Base-by-base conservation (phyloP, 1,284 basidiomycete species). In the Rhodofomes roseus region DNA sequence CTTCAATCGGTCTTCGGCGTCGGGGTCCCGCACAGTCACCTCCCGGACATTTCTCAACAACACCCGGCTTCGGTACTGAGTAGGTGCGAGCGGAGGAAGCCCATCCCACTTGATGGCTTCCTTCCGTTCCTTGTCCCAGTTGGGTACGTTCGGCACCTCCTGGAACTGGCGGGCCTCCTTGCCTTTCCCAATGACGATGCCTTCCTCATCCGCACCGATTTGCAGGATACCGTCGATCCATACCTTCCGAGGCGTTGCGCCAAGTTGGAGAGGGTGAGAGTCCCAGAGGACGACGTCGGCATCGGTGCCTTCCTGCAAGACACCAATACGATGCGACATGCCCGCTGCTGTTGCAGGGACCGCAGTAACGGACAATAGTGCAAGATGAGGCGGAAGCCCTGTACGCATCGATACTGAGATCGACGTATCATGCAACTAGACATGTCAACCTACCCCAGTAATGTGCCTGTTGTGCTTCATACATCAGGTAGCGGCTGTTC, bases 401-500 rank as follows among this genome's bases (percentile, higher is more conserved):
- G 18, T n/a, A n/a, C n/a, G n/a, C n/a, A n/a, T n/a, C n/a, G n/a
- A n/a, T n/a, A n/a, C n/a, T n/a, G n/a, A n/a, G n/a, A n/a, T n/a
- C n/a, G n/a, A n/a, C n/a, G 11, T 34, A 31, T 6, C 11, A 23
- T 7, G n/a, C 14, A 25, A 46, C 37, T 11, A 20, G 16, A 25
- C 7, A 44, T 6, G 4, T 29, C 27, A 3, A 31, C 58, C 9
- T 60, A 72, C 71, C 86, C 65, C 85, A 96, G 70, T 91, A 89
- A 69, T 95, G 88, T 1, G 91, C 93, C 72, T 95, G 91, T 59
- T 93, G 91, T 0, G 95, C 94, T 72, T 97, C 93, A 68, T 85
- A 89, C 9, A 93, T 70, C 14, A 97, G 77, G 68, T 89, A 86
- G 4, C 95, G 83, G 41, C 89, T 91, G 69, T 95, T 89, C 23